Conservation (phyloP, 495 filamentous ascomycete species). For the Penicillium herquei region DNA sequence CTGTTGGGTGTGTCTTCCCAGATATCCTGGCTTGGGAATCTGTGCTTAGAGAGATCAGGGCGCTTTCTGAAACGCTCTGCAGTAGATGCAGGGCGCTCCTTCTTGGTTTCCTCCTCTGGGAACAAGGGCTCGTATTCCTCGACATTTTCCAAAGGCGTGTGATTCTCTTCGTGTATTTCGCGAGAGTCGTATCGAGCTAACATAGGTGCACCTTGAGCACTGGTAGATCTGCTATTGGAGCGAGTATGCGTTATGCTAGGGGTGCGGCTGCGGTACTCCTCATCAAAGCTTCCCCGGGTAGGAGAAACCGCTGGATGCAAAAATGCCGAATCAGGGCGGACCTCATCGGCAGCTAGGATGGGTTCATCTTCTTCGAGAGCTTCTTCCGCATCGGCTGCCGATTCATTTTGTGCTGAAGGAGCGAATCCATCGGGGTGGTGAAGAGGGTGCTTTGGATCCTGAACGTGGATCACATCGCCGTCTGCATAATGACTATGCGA, state of each 20-base stretch:
- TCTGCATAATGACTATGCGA: slow-evolving; percentile 42
- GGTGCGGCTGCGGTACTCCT: slow-evolving; percentile 51
- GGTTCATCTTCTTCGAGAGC: slow-evolving; percentile 57
- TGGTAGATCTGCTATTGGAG: slow-evolving; percentile 69
- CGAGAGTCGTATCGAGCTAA: slow-evolving; percentile 52
- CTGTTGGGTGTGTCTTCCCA: slow-evolving; percentile 97
- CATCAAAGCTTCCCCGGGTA: slow-evolving; percentile 57
- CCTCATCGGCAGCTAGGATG: slow-evolving; percentile 89
- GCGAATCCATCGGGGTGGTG: slow-evolving; percentile 64
- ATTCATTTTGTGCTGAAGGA: slow-evolving; percentile 22
- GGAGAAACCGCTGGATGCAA: slow-evolving; percentile 75
- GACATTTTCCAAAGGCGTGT: slow-evolving; percentile 80
- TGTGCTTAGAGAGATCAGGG: slow-evolving; percentile 61
- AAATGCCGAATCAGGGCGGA: slow-evolving; percentile 71
- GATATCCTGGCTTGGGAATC: slow-evolving; percentile 90
- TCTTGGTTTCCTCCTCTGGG: slow-evolving; percentile 68
- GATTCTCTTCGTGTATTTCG: slow-evolving; percentile 51
- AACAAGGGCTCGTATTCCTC: slow-evolving; percentile 96
- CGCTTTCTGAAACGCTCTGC: slow-evolving; percentile 61
- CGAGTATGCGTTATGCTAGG: slow-evolving; percentile 60
- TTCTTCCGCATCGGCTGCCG: slow-evolving; percentile 6
- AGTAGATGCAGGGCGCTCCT: slow-evolving; percentile 53
- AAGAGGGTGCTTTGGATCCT: slow-evolving; percentile 61
- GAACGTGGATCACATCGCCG: slow-evolving; percentile 69
- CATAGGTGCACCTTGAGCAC: slow-evolving; percentile 51